Percentiles rank a stretch among this genome's conserved stretches.
Conservation (phyloP, 192 early-diverging fungal species). For the Thoreauomyces humboldtii region DNA sequence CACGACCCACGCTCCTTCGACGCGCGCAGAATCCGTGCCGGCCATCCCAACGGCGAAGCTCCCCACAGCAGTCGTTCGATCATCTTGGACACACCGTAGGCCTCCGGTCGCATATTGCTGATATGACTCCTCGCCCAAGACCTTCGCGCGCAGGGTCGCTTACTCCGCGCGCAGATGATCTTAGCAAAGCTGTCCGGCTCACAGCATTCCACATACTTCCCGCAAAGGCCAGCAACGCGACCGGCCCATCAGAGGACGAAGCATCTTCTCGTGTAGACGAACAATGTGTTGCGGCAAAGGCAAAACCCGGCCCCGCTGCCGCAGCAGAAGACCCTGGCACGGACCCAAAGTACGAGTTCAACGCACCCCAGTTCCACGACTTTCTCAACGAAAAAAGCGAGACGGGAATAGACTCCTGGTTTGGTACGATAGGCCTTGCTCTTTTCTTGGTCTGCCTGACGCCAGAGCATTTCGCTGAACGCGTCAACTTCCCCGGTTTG, state of each 20-base stretch:
- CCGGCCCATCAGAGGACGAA: not conserved
- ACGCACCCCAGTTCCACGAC: conserved; percentile 45
- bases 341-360: conserved; percentile 37
- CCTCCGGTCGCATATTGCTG: not conserved
- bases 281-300: not conserved
- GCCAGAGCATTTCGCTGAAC: not conserved
- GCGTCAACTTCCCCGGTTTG: no score
- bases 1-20: no score
- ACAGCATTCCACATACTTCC: no score
- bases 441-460: no score
- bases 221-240: not conserved
- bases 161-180: conserved; percentile 8
- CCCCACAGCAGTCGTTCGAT: no score
- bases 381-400: conserved; percentile 29
- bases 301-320: not conserved
- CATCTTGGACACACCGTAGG: no score
- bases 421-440: no score
- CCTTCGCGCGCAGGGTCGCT: not conserved
- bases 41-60: no score
- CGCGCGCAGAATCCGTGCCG: no score
- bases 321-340: not conserved
- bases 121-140: conserved; percentile 5
- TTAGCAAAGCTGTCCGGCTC: no score
- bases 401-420: conserved; percentile 37
- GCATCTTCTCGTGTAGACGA: not conserved